These are phyloP conservation scores for Camellia lanceoleosa DNA, from an alignment of 148 eudicot species.

Conservation along the genomic window DNA sequence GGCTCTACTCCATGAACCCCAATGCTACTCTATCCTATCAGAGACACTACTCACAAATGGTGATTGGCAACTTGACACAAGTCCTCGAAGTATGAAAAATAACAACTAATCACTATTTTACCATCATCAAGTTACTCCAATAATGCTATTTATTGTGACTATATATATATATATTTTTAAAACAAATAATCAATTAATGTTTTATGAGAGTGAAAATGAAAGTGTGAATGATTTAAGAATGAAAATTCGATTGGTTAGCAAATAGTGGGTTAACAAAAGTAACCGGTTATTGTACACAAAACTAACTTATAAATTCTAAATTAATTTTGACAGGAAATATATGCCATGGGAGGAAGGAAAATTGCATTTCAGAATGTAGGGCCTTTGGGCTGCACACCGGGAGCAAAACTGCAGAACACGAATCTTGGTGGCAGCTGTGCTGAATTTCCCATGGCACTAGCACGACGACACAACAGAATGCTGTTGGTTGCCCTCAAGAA, in stretches of 20 bases:
- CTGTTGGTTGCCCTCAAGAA: conserved; percentile 9
- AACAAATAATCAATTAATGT: too few species aligned
- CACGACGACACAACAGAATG: conserved; percentile 33
- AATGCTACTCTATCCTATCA: background rate
- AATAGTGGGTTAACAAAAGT: too few species aligned
- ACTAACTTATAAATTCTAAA: too few species aligned
- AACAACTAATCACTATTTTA: too few species aligned
- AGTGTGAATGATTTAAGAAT: too few species aligned
- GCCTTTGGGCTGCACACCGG: conserved; percentile 45
- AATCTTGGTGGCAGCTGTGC: conserved; percentile 21
- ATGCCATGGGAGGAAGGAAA: conserved; percentile 42
- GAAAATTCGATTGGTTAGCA: too few species aligned
- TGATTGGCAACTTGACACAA: conserved; percentile 16
- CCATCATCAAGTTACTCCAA: background rate
- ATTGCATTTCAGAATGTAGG: conserved; percentile 51
- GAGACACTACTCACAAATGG: background rate
- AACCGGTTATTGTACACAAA: too few species aligned
- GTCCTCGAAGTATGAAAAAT: conserved; percentile 8
- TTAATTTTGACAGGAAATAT: conserved; percentile 27
- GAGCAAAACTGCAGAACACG: conserved; percentile 14
- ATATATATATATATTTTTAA: background rate
- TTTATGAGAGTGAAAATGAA: too few species aligned
- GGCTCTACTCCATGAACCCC: background rate
- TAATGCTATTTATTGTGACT: background rate
- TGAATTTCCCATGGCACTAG: conserved; percentile 27